A percentile compares a stretch with the other conserved stretches of the same genome.
phyloP scores from a whole-genome alignment of 345 rosid species.

The Durio zibethinus region DNA sequence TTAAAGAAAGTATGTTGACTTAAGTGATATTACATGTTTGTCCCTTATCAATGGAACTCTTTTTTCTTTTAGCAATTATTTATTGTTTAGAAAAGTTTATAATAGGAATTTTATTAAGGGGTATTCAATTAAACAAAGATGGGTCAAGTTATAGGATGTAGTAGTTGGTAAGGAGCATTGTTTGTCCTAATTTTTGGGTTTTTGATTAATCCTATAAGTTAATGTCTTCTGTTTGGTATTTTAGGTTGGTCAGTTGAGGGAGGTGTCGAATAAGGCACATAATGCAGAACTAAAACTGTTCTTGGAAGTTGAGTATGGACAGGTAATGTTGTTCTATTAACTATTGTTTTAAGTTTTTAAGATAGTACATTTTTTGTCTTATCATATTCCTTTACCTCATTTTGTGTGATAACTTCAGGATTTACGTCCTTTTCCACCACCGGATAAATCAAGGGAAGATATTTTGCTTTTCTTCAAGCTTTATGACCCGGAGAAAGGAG shows the following conservation, averaged over 20 bases:
- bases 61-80: not conserved
- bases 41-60: not conserved
- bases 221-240: conserved; percentile 14
- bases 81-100: not conserved
- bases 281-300: conserved; percentile 84
- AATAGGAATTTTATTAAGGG: not conserved
- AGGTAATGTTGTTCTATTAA: conserved; percentile 40
- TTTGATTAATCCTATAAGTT: not conserved
- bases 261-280: conserved; percentile 66
- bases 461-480: conserved; percentile 88
- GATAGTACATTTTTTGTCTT: not conserved
- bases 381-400: not conserved
- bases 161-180: not conserved
- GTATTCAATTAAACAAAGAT: not conserved
- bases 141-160: not conserved
- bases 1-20: not conserved
- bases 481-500: conserved; percentile 75
- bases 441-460: conserved; percentile 69
- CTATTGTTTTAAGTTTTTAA: not conserved
- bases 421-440: conserved; percentile 56
- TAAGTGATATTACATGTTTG: not conserved
- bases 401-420: conserved; percentile 46
- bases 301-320: conserved; percentile 82
- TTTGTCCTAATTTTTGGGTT: not conserved
- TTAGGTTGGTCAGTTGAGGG: conserved; percentile 93